Conservation (phyloP, 2,329 filamentous ascomycete genomes). For the Fusarium coffeatum region DNA sequence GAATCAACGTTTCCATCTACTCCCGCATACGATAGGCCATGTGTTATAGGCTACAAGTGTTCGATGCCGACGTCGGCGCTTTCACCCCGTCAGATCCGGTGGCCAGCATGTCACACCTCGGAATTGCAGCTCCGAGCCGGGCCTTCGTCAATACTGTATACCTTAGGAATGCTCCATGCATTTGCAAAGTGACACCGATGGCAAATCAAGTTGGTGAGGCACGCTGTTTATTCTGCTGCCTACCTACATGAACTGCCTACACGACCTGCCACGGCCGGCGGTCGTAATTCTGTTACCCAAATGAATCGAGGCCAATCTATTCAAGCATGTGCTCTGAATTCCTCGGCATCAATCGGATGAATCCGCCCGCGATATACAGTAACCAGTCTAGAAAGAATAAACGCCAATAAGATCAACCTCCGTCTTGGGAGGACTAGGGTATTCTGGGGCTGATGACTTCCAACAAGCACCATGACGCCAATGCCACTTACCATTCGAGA, state of each 20-base stretch:
- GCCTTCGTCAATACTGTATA: background rate
- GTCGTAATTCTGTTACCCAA: background rate
- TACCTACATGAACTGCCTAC: background rate
- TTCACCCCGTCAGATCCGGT: background rate
- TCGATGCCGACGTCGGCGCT: slow-evolving; percentile 1
- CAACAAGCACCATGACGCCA: slow-evolving; percentile 24
- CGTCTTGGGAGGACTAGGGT: background rate
- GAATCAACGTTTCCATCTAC: background rate
- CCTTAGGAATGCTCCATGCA: background rate
- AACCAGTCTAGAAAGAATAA: slow-evolving; percentile 14
- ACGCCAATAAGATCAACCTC: background rate
- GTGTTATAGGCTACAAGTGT: background rate
- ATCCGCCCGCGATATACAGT: background rate
- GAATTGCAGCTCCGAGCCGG: slow-evolving; percentile 19
- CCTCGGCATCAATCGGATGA: background rate
- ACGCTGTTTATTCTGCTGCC: background rate
- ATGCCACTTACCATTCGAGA: background rate
- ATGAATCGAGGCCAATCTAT: background rate
- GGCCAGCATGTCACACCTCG: slow-evolving; percentile 5
- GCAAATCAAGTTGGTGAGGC: background rate
- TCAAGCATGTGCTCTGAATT: background rate
- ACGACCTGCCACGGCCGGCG: background rate
- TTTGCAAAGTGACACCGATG: background rate
- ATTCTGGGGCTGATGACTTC: background rate
- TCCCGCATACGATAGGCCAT: background rate